phyloP scores from a whole-genome alignment of 371 early-diverging fungal species.

The Circinella minor region DNA sequence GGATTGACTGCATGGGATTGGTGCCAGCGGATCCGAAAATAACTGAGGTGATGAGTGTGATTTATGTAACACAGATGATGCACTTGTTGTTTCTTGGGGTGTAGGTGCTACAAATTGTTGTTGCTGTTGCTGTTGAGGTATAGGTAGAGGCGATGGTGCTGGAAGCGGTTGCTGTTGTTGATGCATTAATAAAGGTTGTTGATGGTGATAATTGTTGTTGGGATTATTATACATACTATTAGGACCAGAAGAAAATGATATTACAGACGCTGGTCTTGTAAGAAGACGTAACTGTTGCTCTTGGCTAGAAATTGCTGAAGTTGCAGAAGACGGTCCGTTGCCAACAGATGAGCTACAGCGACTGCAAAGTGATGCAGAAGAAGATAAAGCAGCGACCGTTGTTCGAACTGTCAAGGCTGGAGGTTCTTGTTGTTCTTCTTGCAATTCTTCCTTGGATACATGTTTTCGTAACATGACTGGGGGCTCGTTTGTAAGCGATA shows the following conservation, averaged over 20 bases:
- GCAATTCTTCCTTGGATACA: slow-evolving; percentile 19
- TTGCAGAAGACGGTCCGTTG: slow-evolving; percentile 8
- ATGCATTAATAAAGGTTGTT: slow-evolving; percentile 1
- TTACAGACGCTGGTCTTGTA: slow-evolving; percentile 4
- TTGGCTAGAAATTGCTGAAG: slow-evolving; percentile 6
- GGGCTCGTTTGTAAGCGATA: background rate
- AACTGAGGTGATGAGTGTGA: slow-evolving; percentile 14
- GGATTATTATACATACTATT: background rate
- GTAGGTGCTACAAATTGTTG: background rate
- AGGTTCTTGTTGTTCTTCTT: background rate
- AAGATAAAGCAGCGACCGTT: background rate
- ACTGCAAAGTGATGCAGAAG: slow-evolving; percentile 24
- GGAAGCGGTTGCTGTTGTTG: slow-evolving; percentile 14
- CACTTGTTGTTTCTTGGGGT: background rate
- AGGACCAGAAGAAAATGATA: background rate
- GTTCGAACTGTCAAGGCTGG: slow-evolving; percentile 1
- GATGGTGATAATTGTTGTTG: background rate
- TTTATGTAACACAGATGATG: slow-evolving; percentile 11
- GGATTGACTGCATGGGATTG: slow-evolving; percentile 9
- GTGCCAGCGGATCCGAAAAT: background rate
- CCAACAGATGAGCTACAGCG: slow-evolving; percentile 20
- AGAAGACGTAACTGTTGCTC: slow-evolving; percentile 9
- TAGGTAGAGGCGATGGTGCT: background rate
- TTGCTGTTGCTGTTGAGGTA: slow-evolving; percentile 7
- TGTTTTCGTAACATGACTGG: slow-evolving; percentile 3